phyloP scores from a whole-genome alignment of 106 monocot species.

The Allium cepa region DNA sequence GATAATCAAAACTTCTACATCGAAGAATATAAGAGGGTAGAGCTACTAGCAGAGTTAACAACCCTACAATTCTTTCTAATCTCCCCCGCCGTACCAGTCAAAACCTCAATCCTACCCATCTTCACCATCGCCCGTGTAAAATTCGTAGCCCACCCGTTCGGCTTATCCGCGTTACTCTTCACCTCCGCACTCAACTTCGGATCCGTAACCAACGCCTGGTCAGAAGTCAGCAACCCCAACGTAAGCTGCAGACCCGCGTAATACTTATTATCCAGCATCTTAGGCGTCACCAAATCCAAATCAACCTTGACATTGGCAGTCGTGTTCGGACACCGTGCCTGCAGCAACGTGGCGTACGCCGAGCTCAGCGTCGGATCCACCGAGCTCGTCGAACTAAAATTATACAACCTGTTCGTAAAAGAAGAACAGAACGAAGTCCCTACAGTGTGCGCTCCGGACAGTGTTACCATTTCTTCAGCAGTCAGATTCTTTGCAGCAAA shows the following conservation, averaged over 20 bases:
- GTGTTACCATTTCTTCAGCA: background rate
- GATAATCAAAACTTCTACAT: too few relatives aligned
- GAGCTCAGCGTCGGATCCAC: slow-evolving; percentile 17
- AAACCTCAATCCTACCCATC: slow-evolving; percentile 22
- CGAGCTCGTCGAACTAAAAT: slow-evolving; percentile 8
- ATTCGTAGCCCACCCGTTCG: slow-evolving; percentile 2
- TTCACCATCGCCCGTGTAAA: slow-evolving; percentile 37
- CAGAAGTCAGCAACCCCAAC: background rate
- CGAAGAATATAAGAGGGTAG: too few relatives aligned
- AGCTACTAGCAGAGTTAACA: background rate
- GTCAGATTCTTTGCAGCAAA: too few relatives aligned
- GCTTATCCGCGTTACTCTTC: background rate
- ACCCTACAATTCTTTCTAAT: slow-evolving; percentile 15
- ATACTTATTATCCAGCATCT: slow-evolving; percentile 6
- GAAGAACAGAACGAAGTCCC: slow-evolving; percentile 36
- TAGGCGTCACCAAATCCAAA: slow-evolving; percentile 1
- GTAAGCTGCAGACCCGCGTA: slow-evolving; percentile 1
- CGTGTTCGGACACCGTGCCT: slow-evolving; percentile 10
- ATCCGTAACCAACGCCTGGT: slow-evolving; percentile 2
- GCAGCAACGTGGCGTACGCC: slow-evolving; percentile 3
- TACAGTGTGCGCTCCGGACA: slow-evolving; percentile 34
- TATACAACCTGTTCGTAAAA: slow-evolving; percentile 26
- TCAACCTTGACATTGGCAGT: background rate
- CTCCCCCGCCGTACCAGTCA: slow-evolving; percentile 30
- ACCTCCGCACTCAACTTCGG: background rate